A percentile compares a stretch with the other conserved stretches of the same genome.
Evolutionary conservation across 257 asterid species (phyloP).

Genomic region (Penstemon barbatus): DNA sequence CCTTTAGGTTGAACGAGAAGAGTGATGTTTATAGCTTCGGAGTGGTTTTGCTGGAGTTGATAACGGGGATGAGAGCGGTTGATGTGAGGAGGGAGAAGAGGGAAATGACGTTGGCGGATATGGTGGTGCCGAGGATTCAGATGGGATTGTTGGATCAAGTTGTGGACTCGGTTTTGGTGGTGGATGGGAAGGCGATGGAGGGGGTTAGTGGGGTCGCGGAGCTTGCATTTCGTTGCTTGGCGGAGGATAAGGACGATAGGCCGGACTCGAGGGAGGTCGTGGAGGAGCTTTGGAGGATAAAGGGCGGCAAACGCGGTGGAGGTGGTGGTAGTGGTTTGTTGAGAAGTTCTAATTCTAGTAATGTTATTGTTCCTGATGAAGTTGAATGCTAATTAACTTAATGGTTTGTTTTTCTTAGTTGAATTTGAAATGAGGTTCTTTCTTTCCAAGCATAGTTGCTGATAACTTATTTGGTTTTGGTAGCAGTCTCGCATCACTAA

Average conservation of each 20-base stretch:
- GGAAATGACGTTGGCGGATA: constrained; percentile 82
- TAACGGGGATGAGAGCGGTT: constrained; percentile 89
- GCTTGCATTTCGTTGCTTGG: constrained; percentile 85
- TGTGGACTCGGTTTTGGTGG: constrained; percentile 72
- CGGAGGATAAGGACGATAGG: constrained; percentile 80
- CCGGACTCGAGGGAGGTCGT: constrained; percentile 88
- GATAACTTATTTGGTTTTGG: too few relatives aligned
- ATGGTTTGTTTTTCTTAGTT: too few relatives aligned
- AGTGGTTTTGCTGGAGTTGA: constrained; percentile 74
- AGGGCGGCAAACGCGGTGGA: constrained; percentile 43
- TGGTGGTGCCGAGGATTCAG: constrained; percentile 89
- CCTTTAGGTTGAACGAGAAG: constrained; percentile 83
- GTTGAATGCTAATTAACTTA: neutral
- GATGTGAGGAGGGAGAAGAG: constrained; percentile 80
- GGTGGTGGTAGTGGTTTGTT: constrained; percentile 41
- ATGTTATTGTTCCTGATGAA: constrained; percentile 73
- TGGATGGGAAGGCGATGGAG: constrained; percentile 62
- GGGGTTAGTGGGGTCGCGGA: constrained; percentile 77
- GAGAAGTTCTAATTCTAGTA: constrained; percentile 60
- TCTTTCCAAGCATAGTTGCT: too few relatives aligned
- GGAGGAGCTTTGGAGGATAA: constrained; percentile 67
- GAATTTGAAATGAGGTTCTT: too few relatives aligned
- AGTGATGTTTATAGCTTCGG: constrained; percentile 94
- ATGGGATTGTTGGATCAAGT: constrained; percentile 87
- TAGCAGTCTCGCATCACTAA: too few relatives aligned